These are phyloP conservation scores for Triticum monococcum DNA, from an alignment of 176 grass and related monocot species.

Conservation along the genomic window DNA sequence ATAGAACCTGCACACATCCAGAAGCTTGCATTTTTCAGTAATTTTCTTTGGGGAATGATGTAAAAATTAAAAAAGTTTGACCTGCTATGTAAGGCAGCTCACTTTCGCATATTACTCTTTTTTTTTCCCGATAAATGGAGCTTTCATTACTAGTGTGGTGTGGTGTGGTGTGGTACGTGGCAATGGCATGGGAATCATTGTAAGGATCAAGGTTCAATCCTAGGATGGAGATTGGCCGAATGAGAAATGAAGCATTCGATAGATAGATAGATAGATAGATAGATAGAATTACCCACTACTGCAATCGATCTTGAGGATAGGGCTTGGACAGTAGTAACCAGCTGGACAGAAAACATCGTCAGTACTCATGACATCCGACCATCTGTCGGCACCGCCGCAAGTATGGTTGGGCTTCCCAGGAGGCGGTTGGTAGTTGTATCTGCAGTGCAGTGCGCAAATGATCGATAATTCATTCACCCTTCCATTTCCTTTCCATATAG, in stretches of 20 bases:
- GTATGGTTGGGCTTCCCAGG: slow-evolving; percentile 76
- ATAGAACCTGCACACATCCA: slow-evolving; percentile 57
- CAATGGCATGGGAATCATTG: background rate
- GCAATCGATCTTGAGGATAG: slow-evolving; percentile 71
- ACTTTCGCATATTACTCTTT: background rate
- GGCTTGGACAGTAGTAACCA: slow-evolving; percentile 90
- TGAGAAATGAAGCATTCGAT: slow-evolving; percentile 26
- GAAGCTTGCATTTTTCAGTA: background rate
- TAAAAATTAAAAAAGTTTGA: background rate
- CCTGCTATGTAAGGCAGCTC: background rate
- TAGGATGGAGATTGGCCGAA: background rate
- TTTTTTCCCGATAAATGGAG: too few relatives aligned
- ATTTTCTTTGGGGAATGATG: background rate
- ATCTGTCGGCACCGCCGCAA: slow-evolving; percentile 74
- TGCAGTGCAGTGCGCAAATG: background rate
- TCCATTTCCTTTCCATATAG: background rate
- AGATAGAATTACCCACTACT: slow-evolving; percentile 92
- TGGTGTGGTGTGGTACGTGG: too few relatives aligned
- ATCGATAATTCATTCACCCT: background rate
- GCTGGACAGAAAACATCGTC: slow-evolving; percentile 80
- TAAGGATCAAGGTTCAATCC: background rate
- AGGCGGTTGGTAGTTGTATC: slow-evolving; percentile 83
- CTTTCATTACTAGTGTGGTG: background rate
- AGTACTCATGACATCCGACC: slow-evolving; percentile 65
- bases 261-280: slow-evolving; percentile 38